phyloP scores from a whole-genome alignment of 2,329 filamentous ascomycete genomes.

The Talaromyces sp. region DNA sequence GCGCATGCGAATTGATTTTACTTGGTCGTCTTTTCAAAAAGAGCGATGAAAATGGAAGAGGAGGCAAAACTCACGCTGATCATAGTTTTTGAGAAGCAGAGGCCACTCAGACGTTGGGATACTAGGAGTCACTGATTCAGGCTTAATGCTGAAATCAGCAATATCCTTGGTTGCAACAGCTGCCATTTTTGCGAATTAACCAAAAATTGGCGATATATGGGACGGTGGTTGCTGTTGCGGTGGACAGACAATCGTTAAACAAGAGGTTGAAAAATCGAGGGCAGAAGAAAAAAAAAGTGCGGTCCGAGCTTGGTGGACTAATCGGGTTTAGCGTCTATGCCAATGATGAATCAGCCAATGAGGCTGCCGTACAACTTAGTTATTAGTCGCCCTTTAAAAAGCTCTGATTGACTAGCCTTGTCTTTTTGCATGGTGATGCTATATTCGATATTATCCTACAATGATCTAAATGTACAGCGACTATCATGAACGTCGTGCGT shows the following conservation, averaged over 20 bases:
- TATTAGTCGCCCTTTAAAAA: not conserved
- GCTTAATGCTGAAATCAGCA: conserved; percentile 84
- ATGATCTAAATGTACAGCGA: not conserved
- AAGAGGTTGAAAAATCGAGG: conserved; percentile 11
- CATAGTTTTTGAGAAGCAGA: conserved; percentile 91
- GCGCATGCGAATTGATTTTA: conserved; percentile 4
- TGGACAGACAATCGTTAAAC: not conserved
- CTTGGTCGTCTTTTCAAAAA: not conserved
- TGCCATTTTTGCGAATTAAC: conserved; percentile 25
- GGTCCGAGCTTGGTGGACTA: conserved; percentile 13
- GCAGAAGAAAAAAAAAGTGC: conserved; percentile 16
- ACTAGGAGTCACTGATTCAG: conserved; percentile 70
- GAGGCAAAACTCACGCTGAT: conserved; percentile 63
- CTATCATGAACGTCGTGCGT: not conserved
- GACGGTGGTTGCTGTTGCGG: not conserved
- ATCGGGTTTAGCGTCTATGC: conserved; percentile 2
- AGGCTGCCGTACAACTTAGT: too few species aligned
- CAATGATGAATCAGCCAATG: not conserved
- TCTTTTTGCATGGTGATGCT: not conserved
- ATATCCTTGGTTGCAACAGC: conserved; percentile 54
- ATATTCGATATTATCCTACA: not conserved
- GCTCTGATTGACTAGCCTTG: not conserved
- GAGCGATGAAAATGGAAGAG: not conserved
- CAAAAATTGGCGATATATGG: conserved; percentile 2
- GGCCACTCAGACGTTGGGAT: conserved; percentile 89